phyloP scores from a whole-genome alignment of 1,139 yeast species.

The Geotrichum citri-aurantii region DNA sequence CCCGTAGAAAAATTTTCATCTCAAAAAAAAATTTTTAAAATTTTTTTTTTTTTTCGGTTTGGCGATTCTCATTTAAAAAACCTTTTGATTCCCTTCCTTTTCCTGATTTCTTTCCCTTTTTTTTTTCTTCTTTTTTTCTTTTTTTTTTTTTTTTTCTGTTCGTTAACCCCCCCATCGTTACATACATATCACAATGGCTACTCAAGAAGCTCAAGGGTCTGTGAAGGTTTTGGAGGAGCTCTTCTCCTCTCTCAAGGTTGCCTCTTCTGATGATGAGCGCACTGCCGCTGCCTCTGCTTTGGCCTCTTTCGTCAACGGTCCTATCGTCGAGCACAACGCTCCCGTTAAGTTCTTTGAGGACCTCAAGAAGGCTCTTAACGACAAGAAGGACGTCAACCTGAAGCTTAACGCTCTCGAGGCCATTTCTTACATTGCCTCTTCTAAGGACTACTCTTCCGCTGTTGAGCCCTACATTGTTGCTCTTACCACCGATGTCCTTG shows the following conservation, averaged over 20 bases:
- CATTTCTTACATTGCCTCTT: slow-evolving; percentile 75
- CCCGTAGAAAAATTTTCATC: slow-evolving; percentile 1
- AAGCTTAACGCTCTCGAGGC: slow-evolving; percentile 80
- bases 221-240: slow-evolving; percentile 82
- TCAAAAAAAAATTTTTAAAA: not conserved
- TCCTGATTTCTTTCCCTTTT: not conserved
- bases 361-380: slow-evolving; percentile 67
- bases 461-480: slow-evolving; percentile 92
- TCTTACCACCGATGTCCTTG: slow-evolving; percentile 62
- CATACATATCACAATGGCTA: slow-evolving; percentile 22
- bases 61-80: not conserved
- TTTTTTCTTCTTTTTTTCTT: not conserved
- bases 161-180: not conserved
- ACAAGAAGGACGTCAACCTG: slow-evolving; percentile 61
- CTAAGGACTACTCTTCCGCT: slow-evolving; percentile 75
- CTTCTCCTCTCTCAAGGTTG: slow-evolving; percentile 86
- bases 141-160: not conserved
- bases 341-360: slow-evolving; percentile 82
- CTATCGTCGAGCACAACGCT: slow-evolving; percentile 97
- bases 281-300: slow-evolving; percentile 84
- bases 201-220: slow-evolving; percentile 29
- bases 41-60: slow-evolving; percentile 1
- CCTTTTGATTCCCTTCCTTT: not conserved
- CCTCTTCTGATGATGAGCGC: slow-evolving; percentile 68
- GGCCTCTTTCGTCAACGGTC: slow-evolving; percentile 91